Evolutionary conservation across 2,329 filamentous ascomycete species (phyloP).

Genomic region (Fusarium sp.): DNA sequence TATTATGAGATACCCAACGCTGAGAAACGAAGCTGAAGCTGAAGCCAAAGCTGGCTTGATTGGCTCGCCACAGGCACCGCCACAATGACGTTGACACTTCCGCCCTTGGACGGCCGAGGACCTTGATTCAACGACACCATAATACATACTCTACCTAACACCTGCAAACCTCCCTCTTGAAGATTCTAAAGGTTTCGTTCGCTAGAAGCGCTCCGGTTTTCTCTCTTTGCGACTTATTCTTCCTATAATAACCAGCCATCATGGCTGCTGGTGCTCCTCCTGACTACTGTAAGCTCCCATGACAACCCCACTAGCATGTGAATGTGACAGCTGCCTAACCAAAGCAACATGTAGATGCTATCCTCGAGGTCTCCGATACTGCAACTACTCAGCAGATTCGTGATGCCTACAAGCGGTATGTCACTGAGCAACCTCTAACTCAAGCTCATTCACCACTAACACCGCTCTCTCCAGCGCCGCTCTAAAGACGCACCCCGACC

Average conservation of each 20-base stretch:
- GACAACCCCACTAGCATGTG: constrained; percentile 25
- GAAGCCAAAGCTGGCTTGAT: constrained; percentile 13
- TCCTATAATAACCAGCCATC: constrained; percentile 25
- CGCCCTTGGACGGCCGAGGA: constrained; percentile 22
- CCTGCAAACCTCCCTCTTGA: constrained; percentile 16
- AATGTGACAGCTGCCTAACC: constrained; percentile 29
- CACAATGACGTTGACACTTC: constrained; percentile 57
- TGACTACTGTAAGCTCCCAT: constrained; percentile 65
- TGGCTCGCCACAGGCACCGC: constrained; percentile 49
- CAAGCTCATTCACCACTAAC: constrained; percentile 25
- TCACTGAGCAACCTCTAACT: not conserved
- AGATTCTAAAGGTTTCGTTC: constrained; percentile 11
- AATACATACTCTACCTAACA: constrained; percentile 21
- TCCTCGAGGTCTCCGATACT: constrained; percentile 77
- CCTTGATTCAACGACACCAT: constrained; percentile 20
- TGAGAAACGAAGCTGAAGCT: constrained; percentile 9
- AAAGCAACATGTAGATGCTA: constrained; percentile 65
- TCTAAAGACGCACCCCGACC: constrained; percentile 92
- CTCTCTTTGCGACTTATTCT: constrained; percentile 3
- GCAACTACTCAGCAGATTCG: constrained; percentile 87
- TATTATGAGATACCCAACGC: constrained; percentile 35
- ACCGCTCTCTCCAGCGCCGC: constrained; percentile 70
- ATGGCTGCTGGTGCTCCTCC: constrained; percentile 59
- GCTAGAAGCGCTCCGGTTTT: constrained; percentile 13
- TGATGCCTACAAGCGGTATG: constrained; percentile 90